These are phyloP conservation scores for Chiua virens DNA, from an alignment of 768 basidiomycete species.

Conservation along the genomic window DNA sequence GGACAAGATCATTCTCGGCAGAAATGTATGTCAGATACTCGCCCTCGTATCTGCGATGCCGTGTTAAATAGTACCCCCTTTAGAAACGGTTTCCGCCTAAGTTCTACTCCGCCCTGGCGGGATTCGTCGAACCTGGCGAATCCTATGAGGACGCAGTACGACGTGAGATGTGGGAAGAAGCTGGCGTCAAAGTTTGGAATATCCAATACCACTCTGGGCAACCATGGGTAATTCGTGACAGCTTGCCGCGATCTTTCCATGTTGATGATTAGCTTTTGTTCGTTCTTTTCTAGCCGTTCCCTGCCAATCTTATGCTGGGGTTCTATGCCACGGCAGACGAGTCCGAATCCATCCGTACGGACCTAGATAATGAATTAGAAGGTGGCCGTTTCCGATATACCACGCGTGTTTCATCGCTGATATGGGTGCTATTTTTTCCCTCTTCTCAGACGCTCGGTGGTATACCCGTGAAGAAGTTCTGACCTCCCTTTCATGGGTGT, in stretches of 20 bases:
- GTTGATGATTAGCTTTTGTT: neutral
- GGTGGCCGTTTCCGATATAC: constrained; percentile 41
- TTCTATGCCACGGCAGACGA: constrained; percentile 81
- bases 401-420: neutral
- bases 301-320: constrained; percentile 88
- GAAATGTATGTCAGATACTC: constrained; percentile 56
- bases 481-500: constrained; percentile 45
- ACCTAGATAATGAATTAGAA: constrained; percentile 95
- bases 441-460: constrained; percentile 80
- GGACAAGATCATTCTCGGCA: constrained; percentile 83
- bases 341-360: constrained; percentile 69
- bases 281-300: constrained; percentile 66
- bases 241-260: neutral
- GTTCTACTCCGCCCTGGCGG: constrained; percentile 89
- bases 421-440: neutral
- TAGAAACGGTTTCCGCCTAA: constrained; percentile 65
- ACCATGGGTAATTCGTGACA: constrained; percentile 66
- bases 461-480: constrained; percentile 75
- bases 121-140: constrained; percentile 94
- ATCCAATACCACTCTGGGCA: constrained; percentile 84
- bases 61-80: neutral
- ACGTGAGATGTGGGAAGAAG: constrained; percentile 95
- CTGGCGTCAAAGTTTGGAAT: constrained; percentile 84
- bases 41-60: neutral
- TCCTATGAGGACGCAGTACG: constrained; percentile 91